Percentiles rank a stretch among this genome's conserved stretches.
Evolutionary conservation across 495 filamentous ascomycete genomes (phyloP).

Genomic region (Neurospora sp.): DNA sequence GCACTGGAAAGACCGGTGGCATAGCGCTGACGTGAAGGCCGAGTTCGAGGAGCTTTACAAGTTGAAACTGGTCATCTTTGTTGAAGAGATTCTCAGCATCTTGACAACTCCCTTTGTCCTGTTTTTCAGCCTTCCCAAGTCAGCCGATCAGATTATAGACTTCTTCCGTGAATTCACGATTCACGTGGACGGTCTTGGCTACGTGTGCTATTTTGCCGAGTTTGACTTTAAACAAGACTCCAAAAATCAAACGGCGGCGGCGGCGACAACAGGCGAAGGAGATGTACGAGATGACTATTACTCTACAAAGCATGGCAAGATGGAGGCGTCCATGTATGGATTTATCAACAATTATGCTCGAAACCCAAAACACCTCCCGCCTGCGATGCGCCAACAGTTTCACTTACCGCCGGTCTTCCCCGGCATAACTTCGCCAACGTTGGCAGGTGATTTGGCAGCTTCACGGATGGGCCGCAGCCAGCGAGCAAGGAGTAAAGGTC

Average conservation of each 20-base stretch:
- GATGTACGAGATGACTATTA: conserved; percentile 88
- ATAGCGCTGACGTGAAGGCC: conserved; percentile 71
- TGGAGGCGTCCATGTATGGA: conserved; percentile 87
- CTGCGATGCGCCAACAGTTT: conserved; percentile 49
- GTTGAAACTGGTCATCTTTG: conserved; percentile 78
- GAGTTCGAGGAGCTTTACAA: conserved; percentile 87
- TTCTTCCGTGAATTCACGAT: conserved; percentile 97
- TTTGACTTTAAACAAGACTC: conserved; percentile 89
- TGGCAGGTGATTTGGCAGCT: conserved; percentile 43
- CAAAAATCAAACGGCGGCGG: conserved; percentile 37
- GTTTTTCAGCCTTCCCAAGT: conserved; percentile 77
- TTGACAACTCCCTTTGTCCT: conserved; percentile 85
- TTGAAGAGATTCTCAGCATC: conserved; percentile 87
- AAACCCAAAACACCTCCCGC: conserved; percentile 46
- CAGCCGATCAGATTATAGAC: conserved; percentile 86
- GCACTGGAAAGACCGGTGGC: conserved; percentile 79
- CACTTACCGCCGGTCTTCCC: conserved; percentile 75
- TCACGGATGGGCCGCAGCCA: conserved; percentile 40
- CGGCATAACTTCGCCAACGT: conserved; percentile 52
- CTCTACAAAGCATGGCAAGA: conserved; percentile 89
- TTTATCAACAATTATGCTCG: conserved; percentile 83
- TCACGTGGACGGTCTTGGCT: conserved; percentile 90
- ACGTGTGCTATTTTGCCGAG: conserved; percentile 94
- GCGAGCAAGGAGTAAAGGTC: conserved; percentile 22
- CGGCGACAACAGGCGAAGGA: conserved; percentile 12